These are phyloP conservation scores for Thecaphora thlaspeos DNA, from an alignment of 1,284 basidiomycete genomes.

Conservation along the genomic window DNA sequence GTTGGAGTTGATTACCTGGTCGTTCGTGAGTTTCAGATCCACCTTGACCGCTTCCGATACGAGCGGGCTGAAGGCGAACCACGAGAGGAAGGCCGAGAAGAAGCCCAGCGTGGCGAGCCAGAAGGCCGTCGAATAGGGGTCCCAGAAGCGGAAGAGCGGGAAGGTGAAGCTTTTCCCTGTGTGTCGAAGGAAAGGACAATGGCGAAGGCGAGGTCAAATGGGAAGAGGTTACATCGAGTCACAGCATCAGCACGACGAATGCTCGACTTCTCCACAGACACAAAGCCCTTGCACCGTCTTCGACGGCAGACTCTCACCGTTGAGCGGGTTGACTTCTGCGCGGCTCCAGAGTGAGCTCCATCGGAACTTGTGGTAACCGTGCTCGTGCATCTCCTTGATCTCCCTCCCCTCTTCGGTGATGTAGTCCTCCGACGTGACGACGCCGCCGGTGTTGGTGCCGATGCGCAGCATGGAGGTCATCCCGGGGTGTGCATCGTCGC, in stretches of 20 bases:
- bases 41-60: slow-evolving; percentile 66
- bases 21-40: slow-evolving; percentile 64
- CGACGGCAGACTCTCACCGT: slow-evolving; percentile 35
- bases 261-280: too few relatives aligned
- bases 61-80: slow-evolving; percentile 70
- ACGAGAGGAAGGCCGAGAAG: slow-evolving; percentile 63
- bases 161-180: slow-evolving; percentile 64
- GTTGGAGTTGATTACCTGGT: slow-evolving; percentile 65
- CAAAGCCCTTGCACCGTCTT: too few relatives aligned
- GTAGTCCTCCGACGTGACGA: slow-evolving; percentile 41
- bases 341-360: slow-evolving; percentile 52
- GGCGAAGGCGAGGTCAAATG: too few relatives aligned
- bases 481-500: slow-evolving; percentile 8
- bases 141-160: slow-evolving; percentile 64
- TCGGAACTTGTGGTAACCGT: slow-evolving; percentile 40
- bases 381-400: slow-evolving; percentile 18
- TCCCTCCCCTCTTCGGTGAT: slow-evolving; percentile 39
- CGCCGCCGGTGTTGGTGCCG: slow-evolving; percentile 32
- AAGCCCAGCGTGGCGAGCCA: slow-evolving; percentile 61
- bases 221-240: too few relatives aligned
- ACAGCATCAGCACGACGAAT: too few relatives aligned
- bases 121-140: slow-evolving; percentile 63
- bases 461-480: slow-evolving; percentile 27
- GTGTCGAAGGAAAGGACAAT: too few relatives aligned
- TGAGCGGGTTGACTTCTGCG: slow-evolving; percentile 63